Evolutionary conservation across 441 rosid species (phyloP).

Genomic region (Rhodomyrtus psidioides): DNA sequence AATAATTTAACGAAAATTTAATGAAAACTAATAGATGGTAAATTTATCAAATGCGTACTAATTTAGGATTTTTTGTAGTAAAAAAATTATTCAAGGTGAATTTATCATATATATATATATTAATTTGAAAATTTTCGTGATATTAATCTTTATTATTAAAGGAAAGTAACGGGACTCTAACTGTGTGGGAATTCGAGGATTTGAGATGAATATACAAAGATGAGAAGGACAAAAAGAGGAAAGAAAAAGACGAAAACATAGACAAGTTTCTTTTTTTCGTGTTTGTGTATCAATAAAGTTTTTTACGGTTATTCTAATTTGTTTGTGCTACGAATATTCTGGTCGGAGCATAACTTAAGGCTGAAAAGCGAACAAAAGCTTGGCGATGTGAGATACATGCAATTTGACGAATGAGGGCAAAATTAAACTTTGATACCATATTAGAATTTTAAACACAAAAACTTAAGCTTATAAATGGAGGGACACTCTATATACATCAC

Average conservation of each 20-base stretch:
- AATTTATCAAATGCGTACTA: too few species aligned
- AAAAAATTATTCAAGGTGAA: too few species aligned
- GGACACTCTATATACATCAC: too few species aligned
- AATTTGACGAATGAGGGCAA: too few species aligned
- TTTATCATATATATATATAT: too few species aligned
- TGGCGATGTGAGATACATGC: background rate
- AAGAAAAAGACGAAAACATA: background rate
- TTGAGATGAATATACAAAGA: background rate
- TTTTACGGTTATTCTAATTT: too few species aligned
- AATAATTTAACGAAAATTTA: too few species aligned
- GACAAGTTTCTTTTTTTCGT: background rate
- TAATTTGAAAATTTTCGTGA: too few species aligned
- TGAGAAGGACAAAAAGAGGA: background rate
- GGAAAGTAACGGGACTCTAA: background rate
- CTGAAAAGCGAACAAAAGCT: background rate
- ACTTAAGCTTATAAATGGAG: background rate
- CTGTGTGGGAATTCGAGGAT: background rate
- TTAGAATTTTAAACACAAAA: too few species aligned
- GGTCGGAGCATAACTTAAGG: background rate
- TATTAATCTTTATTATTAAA: background rate
- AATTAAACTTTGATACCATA: too few species aligned
- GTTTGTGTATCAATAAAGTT: background rate
- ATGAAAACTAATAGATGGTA: fast-evolving
- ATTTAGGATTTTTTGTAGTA: too few species aligned
- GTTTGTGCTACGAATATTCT: background rate